Evolutionary conservation across 2,329 filamentous ascomycete species (phyloP).

Genomic region (Diaporthe vexans): DNA sequence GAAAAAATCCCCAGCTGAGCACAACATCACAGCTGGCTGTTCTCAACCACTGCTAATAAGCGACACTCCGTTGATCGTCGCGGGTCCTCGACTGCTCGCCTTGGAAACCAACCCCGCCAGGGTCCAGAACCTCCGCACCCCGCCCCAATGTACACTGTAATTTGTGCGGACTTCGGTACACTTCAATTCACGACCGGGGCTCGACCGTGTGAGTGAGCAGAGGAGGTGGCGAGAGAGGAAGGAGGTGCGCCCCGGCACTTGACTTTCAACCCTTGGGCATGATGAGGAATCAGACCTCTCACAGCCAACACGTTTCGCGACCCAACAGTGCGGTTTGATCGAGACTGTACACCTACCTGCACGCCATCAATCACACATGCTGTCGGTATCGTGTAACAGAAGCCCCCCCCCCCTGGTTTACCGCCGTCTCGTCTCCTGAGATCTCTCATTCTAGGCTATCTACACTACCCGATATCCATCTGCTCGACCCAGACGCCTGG

Average conservation of each 20-base stretch:
- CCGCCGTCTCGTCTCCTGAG: background rate
- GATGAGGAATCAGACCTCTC: background rate
- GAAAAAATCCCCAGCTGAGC: too few relatives aligned
- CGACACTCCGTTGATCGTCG: background rate
- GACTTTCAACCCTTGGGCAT: background rate
- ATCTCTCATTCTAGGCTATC: background rate
- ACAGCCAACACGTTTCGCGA: slow-evolving; percentile 2
- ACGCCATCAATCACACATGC: slow-evolving; percentile 16
- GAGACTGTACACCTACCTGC: slow-evolving; percentile 22
- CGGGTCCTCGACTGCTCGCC: background rate
- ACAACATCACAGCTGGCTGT: background rate
- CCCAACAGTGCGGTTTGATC: slow-evolving; percentile 23
- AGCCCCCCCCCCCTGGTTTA: background rate
- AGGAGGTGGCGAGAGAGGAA: background rate
- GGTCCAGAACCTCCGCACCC: slow-evolving; percentile 18
- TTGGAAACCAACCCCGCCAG: slow-evolving; percentile 4
- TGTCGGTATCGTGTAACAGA: slow-evolving; percentile 3
- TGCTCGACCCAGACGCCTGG: background rate
- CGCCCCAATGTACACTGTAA: background rate
- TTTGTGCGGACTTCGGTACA: background rate
- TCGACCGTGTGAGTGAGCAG: background rate
- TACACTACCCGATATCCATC: background rate
- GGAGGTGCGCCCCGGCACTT: background rate
- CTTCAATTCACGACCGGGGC: background rate
- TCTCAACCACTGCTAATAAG: background rate